Conservation (phyloP, 768 basidiomycete species). For the Boletus rubroflammeus region DNA sequence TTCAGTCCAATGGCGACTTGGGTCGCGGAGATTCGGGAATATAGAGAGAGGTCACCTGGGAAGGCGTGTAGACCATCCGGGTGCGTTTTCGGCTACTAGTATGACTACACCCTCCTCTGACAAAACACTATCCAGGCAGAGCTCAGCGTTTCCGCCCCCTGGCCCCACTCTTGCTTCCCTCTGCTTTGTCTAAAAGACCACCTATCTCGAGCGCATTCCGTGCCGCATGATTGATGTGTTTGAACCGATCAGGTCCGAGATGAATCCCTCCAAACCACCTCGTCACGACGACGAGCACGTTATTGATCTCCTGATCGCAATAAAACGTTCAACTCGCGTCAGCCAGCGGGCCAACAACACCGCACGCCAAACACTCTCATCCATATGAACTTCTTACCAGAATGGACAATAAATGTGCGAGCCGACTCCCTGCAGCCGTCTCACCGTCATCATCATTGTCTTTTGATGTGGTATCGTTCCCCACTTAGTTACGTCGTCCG, state of each 20-base stretch:
- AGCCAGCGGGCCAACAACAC: background rate
- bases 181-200: slow-evolving; percentile 69
- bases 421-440: slow-evolving; percentile 83
- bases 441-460: slow-evolving; percentile 97
- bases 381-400: slow-evolving; percentile 45
- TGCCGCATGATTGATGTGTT: slow-evolving; percentile 95
- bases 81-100: background rate
- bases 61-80: background rate
- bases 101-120: background rate
- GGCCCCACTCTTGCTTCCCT: slow-evolving; percentile 20
- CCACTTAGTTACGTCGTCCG: background rate
- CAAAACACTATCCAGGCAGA: background rate
- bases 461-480: slow-evolving; percentile 25
- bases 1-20: background rate
- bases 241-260: slow-evolving; percentile 84
- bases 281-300: slow-evolving; percentile 89
- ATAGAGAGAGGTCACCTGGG: slow-evolving; percentile 6
- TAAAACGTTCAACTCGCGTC: background rate
- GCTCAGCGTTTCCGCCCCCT: slow-evolving; percentile 31
- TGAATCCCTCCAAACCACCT: slow-evolving; percentile 93
- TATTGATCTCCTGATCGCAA: slow-evolving; percentile 59
- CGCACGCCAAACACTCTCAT: background rate
- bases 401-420: slow-evolving; percentile 89
- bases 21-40: background rate
- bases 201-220: slow-evolving; percentile 85